Conservation (phyloP, 179 eudicot species). For the Beta corolliflora region DNA sequence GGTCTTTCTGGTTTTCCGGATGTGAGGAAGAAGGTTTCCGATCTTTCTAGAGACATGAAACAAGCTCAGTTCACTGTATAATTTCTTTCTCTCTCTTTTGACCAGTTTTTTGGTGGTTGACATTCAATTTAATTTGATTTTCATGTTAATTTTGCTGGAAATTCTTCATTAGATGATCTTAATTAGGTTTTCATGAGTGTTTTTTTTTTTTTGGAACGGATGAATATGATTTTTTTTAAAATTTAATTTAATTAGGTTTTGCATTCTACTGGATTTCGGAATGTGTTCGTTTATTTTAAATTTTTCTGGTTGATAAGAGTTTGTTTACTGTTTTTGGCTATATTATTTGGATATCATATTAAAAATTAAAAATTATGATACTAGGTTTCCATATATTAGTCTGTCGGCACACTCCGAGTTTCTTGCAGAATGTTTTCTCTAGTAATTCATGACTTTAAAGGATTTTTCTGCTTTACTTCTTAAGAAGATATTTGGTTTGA, state of each 20-base stretch:
- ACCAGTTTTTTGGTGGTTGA: neutral
- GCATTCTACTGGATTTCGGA: neutral
- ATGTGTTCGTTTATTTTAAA: neutral
- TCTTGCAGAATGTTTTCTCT: neutral
- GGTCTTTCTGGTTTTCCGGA: slow-evolving; percentile 39
- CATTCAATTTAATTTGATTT: neutral
- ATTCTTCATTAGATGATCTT: neutral
- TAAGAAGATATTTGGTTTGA: no score
- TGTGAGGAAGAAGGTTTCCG: slow-evolving; percentile 53
- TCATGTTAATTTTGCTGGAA: neutral
- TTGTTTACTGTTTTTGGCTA: neutral
- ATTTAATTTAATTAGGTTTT: neutral
- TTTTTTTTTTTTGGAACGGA: no score
- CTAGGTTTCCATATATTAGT: neutral
- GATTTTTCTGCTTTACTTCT: no score
- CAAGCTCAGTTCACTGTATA: slow-evolving; percentile 58
- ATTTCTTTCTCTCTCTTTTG: neutral
- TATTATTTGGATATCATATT: neutral
- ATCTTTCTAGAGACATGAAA: slow-evolving; percentile 64
- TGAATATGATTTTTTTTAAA: no score
- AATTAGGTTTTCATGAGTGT: neutral
- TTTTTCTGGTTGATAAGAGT: neutral
- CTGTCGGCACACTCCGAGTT: neutral
- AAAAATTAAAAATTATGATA: neutral
- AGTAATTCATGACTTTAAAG: no score